Base-by-base conservation (phyloP, 2,329 filamentous ascomycete species). In the Corinectria fuckeliana region DNA sequence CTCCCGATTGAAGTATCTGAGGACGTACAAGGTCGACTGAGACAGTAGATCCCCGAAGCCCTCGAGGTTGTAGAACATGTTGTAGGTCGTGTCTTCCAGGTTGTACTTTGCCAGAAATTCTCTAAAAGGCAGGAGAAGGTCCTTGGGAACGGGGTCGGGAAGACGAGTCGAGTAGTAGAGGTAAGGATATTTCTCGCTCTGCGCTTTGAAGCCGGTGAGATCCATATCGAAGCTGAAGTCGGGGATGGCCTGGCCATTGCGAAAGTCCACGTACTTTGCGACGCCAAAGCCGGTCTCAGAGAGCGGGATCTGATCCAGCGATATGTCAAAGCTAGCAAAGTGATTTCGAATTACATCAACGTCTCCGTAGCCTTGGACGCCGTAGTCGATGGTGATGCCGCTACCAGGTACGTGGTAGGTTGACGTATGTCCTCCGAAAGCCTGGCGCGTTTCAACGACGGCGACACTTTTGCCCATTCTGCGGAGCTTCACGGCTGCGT, bases 81-180 rank as follows among this genome's bases (percentile, higher is more conserved):
- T 59, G 50, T 66, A 66, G 5, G 54, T 42, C 8, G 23, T 54
- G 10, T 54, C 34, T 23, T 64, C 38, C 13, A 66, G n/a, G 2
- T 28, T 30, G 53, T 66, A 49, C 41, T 66, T 66, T 14, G 49
- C 50, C 2, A 61, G 38, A 38, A 62, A 66, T 11, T 66, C 62
- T 32, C 55, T 25, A 36, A 64, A 59, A 0, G 63, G 63, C 13
- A 66, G 30, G 14, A 63, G 21, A 13, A 66, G 38, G 10, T 66
- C 63, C n/a, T 58, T 49, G 7, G 62, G 63, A 1, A 63, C 57
- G 1, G 59, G 63, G 4, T 50, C 44, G 8, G 62, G 63, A 5
- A 66, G 51, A 14, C 63, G 59, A 20, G 63, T 64, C 30, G 62
- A 60, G 49, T 64, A 64, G 54, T 51, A 63, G 8, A 66, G 49